phyloP scores from a whole-genome alignment of 192 early-diverging fungal genomes.

The Entomortierella parvispora region DNA sequence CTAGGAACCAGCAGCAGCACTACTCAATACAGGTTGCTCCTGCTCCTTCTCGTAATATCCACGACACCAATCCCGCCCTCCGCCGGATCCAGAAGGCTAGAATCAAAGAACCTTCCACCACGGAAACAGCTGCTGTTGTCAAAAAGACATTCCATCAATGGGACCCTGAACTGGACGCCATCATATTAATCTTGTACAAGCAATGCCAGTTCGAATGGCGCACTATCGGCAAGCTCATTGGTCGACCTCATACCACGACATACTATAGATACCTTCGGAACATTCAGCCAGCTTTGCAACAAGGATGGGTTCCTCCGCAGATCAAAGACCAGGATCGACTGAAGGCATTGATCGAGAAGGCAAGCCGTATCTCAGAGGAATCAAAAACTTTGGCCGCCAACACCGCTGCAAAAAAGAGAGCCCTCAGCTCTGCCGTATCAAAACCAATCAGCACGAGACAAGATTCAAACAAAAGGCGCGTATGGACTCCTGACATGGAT shows the following conservation, averaged over 20 bases:
- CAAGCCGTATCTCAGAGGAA: neutral
- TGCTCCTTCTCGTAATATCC: no score
- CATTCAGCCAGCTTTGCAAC: slow-evolving; percentile 5
- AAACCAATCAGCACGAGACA: neutral
- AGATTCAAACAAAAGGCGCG: neutral
- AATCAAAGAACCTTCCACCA: neutral
- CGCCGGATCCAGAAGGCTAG: no score
- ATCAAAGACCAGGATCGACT: slow-evolving; percentile 12
- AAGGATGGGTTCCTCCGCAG: slow-evolving; percentile 9
- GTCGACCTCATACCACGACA: slow-evolving; percentile 16
- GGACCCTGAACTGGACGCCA: slow-evolving; percentile 23
- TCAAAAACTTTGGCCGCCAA: neutral
- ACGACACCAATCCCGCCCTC: no score
- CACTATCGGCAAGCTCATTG: slow-evolving; percentile 20
- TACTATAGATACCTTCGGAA: slow-evolving; percentile 9
- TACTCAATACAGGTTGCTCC: no score
- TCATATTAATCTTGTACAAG: slow-evolving; percentile 9
- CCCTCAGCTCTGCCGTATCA: no score
- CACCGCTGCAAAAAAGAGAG: neutral
- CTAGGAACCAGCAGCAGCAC: no score
- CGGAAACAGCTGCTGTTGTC: neutral
- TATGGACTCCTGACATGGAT: slow-evolving; percentile 12
- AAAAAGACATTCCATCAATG: slow-evolving; percentile 11
- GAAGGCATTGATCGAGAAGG: neutral
- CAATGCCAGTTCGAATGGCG: slow-evolving; percentile 23